Conservation (phyloP, 75 land plant species). For the Azolla pinnata region DNA sequence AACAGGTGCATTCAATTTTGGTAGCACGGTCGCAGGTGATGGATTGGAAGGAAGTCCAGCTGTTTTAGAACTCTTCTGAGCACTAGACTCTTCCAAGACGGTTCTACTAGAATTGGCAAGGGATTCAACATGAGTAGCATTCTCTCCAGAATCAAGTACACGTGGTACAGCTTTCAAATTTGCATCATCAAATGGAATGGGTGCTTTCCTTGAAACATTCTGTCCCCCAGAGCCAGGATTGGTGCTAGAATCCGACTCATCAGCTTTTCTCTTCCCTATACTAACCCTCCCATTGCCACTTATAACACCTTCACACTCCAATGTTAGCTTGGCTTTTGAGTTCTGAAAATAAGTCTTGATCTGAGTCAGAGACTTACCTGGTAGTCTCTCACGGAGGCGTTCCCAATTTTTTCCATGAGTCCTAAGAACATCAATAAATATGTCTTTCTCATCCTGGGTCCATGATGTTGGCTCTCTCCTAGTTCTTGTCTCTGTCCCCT, state of each 20-base stretch:
- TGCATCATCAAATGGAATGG: constrained; percentile 3
- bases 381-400: constrained; percentile 25
- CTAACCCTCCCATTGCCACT: constrained; percentile 16
- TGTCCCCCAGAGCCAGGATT: constrained; percentile 9
- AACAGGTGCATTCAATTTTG: too few relatives aligned
- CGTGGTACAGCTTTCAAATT: neutral
- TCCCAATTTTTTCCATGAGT: constrained; percentile 34
- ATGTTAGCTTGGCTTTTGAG: constrained; percentile 29
- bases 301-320: constrained; percentile 4
- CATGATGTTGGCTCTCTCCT: constrained; percentile 37
- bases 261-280: constrained; percentile 22
- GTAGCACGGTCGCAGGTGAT: too few relatives aligned
- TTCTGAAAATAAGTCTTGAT: constrained; percentile 40
- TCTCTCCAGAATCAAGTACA: neutral
- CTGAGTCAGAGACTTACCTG: constrained; percentile 31
- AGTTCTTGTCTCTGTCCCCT: constrained; percentile 22
- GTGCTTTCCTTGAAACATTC: constrained; percentile 1
- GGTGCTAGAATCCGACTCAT: constrained; percentile 24
- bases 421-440: constrained; percentile 32
- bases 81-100: too few relatives aligned
- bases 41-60: too few relatives aligned
- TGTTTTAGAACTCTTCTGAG: too few relatives aligned
- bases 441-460: constrained; percentile 43
- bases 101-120: too few relatives aligned
- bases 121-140: too few relatives aligned